Evolutionary conservation across 2,329 filamentous ascomycete species (phyloP).

Genomic region (Hysterium pulicare): DNA sequence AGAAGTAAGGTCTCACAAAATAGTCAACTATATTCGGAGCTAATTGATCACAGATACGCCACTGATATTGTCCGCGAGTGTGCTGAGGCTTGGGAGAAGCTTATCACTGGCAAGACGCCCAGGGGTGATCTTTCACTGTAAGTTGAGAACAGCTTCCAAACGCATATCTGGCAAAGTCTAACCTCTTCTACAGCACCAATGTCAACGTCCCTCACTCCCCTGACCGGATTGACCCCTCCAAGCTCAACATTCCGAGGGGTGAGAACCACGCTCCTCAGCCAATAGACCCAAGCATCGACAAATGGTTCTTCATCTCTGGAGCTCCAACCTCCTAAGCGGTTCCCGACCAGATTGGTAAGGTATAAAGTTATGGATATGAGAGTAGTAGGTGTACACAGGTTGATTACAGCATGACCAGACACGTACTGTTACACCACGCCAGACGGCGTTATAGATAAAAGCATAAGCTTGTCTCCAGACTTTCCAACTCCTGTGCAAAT

Average conservation of each 20-base stretch:
- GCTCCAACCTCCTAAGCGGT: constrained; percentile 59
- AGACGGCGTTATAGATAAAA: constrained; percentile 2
- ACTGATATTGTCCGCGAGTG: constrained; percentile 95
- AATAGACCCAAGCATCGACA: constrained; percentile 96
- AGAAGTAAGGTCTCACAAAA: constrained; percentile 59
- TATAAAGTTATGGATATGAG: constrained; percentile 1
- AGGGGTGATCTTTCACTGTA: constrained; percentile 78
- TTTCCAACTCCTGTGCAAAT: background rate
- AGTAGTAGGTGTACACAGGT: background rate
- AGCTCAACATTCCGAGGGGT: constrained; percentile 73
- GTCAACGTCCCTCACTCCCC: constrained; percentile 69
- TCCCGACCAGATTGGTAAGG: background rate
- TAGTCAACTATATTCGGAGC: constrained; percentile 9
- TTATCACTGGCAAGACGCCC: constrained; percentile 84
- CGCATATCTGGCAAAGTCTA: constrained; percentile 29
- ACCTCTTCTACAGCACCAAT: constrained; percentile 68
- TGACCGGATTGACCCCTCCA: constrained; percentile 64
- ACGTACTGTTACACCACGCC: constrained; percentile 2
- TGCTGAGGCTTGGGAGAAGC: constrained; percentile 92
- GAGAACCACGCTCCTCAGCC: constrained; percentile 81
- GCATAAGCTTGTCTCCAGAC: background rate
- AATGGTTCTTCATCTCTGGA: constrained; percentile 99
- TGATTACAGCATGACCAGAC: background rate
- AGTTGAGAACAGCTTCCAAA: constrained; percentile 40
- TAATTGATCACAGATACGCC: constrained; percentile 63